Evolutionary conservation across 1,284 basidiomycete species (phyloP).

Genomic region (Schizopora paradoxa): DNA sequence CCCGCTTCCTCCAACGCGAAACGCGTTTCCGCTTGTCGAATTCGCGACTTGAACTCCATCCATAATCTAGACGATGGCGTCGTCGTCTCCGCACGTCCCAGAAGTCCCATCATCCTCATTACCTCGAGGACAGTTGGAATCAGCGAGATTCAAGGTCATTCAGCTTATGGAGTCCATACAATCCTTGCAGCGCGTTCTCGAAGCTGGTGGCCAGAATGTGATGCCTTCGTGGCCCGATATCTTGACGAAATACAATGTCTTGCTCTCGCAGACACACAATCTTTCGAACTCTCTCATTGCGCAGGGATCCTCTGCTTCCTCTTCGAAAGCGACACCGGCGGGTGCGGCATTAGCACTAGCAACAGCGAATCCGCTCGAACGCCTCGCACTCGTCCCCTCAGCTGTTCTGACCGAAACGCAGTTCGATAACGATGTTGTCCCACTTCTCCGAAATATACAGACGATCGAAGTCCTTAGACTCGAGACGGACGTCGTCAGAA

Average conservation of each 20-base stretch:
- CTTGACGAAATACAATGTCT: constrained; percentile 73
- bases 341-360: constrained; percentile 8
- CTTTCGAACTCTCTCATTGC: constrained; percentile 55
- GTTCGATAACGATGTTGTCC: constrained; percentile 65
- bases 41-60: too few relatives aligned
- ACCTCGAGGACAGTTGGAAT: constrained; percentile 56
- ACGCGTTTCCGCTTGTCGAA: too few relatives aligned
- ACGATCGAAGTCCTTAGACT: constrained; percentile 63
- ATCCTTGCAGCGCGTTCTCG: constrained; percentile 55
- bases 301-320: constrained; percentile 28
- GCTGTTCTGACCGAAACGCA: constrained; percentile 52
- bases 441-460: constrained; percentile 69
- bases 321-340: constrained; percentile 9
- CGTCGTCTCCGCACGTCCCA: too few relatives aligned
- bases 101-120: too few relatives aligned
- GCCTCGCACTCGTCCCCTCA: constrained; percentile 60
- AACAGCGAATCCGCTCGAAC: constrained; percentile 46
- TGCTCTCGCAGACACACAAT: constrained; percentile 73
- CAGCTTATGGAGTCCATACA: constrained; percentile 74
- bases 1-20: too few relatives aligned
- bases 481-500: constrained; percentile 64
- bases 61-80: too few relatives aligned
- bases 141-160: constrained; percentile 63
- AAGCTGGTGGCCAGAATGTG: constrained; percentile 43
- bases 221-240: constrained; percentile 81